Evolutionary conservation across 306 rosid genomes (phyloP).

Genomic region (Trichosanthes truncata): DNA sequence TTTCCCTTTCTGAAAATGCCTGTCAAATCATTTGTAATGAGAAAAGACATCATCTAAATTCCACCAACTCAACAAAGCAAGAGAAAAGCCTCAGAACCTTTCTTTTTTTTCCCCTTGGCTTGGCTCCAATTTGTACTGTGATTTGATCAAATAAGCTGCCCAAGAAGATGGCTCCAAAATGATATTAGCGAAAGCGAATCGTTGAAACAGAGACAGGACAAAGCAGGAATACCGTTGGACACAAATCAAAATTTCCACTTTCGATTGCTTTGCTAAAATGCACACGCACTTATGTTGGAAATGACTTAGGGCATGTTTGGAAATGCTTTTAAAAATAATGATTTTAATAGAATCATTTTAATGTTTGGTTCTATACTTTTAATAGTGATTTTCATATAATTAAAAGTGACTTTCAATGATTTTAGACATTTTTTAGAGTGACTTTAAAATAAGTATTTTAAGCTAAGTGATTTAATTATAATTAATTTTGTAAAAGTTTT

Average conservation of each 20-base stretch:
- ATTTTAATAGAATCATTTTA: no score
- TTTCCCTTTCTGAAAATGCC: not conserved
- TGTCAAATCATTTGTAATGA: not conserved
- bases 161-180: not conserved
- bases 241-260: not conserved
- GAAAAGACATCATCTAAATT: conserved; percentile 6
- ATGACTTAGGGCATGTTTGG: no score
- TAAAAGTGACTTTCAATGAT: no score
- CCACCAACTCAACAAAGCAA: not conserved
- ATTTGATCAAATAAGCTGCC: not conserved
- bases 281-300: not conserved
- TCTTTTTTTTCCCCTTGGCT: not conserved
- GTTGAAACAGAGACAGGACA: not conserved
- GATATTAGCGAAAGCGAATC: not conserved
- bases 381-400: no score
- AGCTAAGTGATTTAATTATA: no score
- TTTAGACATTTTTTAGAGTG: no score
- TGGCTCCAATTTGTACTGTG: not conserved
- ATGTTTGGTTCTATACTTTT: no score
- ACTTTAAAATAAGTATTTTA: no score
- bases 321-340: no score
- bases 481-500: no score
- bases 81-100: not conserved
- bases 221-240: not conserved
- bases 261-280: not conserved